Evolutionary conservation across 208 protist species (phyloP).

Genomic region (Trypanosoma boissoni): DNA sequence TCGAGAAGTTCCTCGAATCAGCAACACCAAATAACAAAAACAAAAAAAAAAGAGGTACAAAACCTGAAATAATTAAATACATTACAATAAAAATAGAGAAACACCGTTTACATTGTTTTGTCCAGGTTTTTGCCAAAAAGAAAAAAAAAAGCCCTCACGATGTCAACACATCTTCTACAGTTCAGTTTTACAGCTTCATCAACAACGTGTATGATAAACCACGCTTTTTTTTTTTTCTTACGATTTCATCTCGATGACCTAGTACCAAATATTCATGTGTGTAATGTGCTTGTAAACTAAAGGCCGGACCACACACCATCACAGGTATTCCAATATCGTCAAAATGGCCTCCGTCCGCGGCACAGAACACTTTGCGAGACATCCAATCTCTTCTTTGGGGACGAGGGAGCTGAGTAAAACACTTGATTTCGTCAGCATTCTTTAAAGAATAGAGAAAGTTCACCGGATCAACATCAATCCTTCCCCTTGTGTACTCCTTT

Average conservation of each 20-base stretch:
- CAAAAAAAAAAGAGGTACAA: slow-evolving; percentile 8
- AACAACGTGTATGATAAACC: no score
- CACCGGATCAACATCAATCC: slow-evolving; percentile 17
- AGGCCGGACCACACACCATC: slow-evolving; percentile 59
- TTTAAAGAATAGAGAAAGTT: slow-evolving; percentile 1
- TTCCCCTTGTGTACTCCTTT: slow-evolving; percentile 23
- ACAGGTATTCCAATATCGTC: slow-evolving; percentile 46
- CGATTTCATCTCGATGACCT: slow-evolving; percentile 50
- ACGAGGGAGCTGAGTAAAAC: slow-evolving; percentile 37
- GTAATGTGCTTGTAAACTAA: slow-evolving; percentile 63
- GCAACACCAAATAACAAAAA: no score
- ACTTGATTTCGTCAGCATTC: slow-evolving; percentile 30
- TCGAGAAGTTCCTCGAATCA: no score
- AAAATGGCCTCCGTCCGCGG: slow-evolving; percentile 53
- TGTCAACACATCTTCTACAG: no score
- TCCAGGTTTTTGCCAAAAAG: slow-evolving; percentile 12
- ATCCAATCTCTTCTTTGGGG: slow-evolving; percentile 33
- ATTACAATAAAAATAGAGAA: neutral
- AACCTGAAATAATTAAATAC: neutral
- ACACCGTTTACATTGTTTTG: slow-evolving; percentile 10
- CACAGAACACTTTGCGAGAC: slow-evolving; percentile 54
- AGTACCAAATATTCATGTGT: slow-evolving; percentile 60
- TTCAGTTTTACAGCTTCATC: no score
- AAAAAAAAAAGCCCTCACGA: slow-evolving; percentile 12
- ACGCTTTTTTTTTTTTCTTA: no score